Conservation (phyloP, 345 rosid genomes). For the Xanthoceras sorbifolium region DNA sequence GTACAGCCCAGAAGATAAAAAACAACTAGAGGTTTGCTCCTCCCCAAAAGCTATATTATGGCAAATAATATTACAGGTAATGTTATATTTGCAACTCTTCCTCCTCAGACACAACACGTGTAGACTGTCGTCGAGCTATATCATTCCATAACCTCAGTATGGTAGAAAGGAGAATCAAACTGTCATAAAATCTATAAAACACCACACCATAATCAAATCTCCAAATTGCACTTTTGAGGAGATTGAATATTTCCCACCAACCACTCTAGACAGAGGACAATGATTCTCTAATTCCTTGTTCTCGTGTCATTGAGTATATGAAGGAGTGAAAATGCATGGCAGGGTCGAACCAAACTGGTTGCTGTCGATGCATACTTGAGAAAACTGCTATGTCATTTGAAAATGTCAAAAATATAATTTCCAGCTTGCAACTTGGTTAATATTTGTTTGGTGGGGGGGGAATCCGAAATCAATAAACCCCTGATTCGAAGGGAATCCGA, state of each 20-base stretch:
- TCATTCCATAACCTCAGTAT: not conserved
- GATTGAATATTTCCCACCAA: not conserved
- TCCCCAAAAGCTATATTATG: too few relatives aligned
- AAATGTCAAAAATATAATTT: not conserved
- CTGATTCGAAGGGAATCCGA: too few relatives aligned
- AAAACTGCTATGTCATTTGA: not conserved
- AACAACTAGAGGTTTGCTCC: not conserved
- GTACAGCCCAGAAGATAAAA: not conserved
- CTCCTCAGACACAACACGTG: not conserved
- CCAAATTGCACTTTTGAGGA: not conserved
- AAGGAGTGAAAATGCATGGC: not conserved
- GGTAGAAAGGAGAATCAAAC: not conserved
- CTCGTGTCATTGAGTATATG: not conserved
- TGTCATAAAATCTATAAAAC: not conserved
- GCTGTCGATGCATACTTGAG: not conserved
- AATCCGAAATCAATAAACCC: too few relatives aligned
- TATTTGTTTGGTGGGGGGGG: too few relatives aligned
- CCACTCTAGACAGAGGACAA: not conserved
- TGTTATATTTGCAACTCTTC: not conserved
- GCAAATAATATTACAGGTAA: not conserved
- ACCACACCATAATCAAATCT: too few relatives aligned
- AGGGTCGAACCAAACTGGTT: not conserved
- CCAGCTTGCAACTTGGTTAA: too few relatives aligned
- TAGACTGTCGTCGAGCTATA: not conserved
- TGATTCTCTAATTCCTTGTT: not conserved